Percentiles rank a stretch among this genome's conserved stretches.
These are phyloP conservation scores for Carex cristatella DNA, from an alignment of 176 grass and related monocot species.

Conservation along the genomic window DNA sequence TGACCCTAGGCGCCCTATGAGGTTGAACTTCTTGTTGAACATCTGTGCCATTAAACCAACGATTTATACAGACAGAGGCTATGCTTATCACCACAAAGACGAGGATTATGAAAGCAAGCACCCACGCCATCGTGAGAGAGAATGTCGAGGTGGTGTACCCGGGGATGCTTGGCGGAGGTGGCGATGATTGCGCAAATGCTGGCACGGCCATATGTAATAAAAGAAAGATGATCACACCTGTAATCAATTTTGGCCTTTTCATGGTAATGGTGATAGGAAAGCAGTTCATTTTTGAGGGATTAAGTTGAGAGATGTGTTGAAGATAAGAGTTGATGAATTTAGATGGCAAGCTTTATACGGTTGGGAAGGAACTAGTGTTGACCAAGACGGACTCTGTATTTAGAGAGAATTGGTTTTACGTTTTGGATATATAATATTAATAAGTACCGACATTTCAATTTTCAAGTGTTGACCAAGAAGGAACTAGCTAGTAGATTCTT, in stretches of 20 bases:
- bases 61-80: not conserved
- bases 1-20: not conserved
- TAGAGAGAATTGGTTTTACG: conserved; percentile 2
- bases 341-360: not conserved
- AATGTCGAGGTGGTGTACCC: not conserved
- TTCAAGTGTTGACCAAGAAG: too few relatives aligned
- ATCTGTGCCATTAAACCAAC: not conserved
- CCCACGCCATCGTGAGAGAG: not conserved
- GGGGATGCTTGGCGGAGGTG: not conserved
- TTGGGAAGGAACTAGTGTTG: not conserved
- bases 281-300: not conserved
- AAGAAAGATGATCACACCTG: not conserved
- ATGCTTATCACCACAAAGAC: not conserved
- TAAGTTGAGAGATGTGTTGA: not conserved
- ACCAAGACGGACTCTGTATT: not conserved
- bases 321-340: not conserved
- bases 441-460: not conserved
- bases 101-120: conserved; percentile 5
- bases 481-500: not conserved
- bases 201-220: not conserved
- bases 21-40: not conserved
- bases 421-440: not conserved
- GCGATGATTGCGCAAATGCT: not conserved
- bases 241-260: not conserved
- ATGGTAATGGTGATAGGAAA: not conserved